Percentiles rank a stretch among this genome's conserved stretches.
Evolutionary conservation across 2,329 filamentous ascomycete species (phyloP).

Genomic region (Colletotrichum abscissum): DNA sequence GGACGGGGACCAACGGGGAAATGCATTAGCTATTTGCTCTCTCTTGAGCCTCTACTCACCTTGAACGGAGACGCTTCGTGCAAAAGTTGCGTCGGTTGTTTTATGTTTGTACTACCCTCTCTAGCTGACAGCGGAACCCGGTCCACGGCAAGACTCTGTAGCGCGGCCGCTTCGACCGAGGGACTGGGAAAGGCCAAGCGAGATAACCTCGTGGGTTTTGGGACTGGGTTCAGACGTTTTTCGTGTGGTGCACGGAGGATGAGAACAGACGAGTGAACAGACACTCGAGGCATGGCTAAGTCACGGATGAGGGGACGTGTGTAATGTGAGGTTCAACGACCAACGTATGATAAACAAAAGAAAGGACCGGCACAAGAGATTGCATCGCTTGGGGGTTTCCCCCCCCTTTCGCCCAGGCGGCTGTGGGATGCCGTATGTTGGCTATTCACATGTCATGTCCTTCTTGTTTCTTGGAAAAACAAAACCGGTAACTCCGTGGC

Average conservation of each 20-base stretch:
- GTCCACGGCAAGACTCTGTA: slow-evolving; percentile 13
- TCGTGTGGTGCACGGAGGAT: background rate
- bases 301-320: background rate
- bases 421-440: background rate
- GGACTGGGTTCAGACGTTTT: background rate
- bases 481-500: slow-evolving; percentile 8
- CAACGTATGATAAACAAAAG: background rate
- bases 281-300: background rate
- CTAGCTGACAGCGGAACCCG: slow-evolving; percentile 29
- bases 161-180: slow-evolving; percentile 16
- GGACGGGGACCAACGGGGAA: background rate
- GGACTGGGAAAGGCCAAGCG: slow-evolving; percentile 5
- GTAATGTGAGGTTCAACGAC: background rate
- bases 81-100: background rate
- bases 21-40: background rate
- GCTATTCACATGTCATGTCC: background rate
- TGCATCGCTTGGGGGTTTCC: background rate
- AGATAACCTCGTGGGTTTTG: slow-evolving; percentile 1
- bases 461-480: background rate
- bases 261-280: background rate
- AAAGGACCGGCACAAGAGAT: background rate
- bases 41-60: no score
- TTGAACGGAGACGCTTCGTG: background rate
- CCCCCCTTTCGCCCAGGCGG: background rate
- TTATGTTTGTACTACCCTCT: background rate